These are phyloP conservation scores for Cordyceps cicadae DNA, from an alignment of 2,329 filamentous ascomycete genomes.

Conservation along the genomic window DNA sequence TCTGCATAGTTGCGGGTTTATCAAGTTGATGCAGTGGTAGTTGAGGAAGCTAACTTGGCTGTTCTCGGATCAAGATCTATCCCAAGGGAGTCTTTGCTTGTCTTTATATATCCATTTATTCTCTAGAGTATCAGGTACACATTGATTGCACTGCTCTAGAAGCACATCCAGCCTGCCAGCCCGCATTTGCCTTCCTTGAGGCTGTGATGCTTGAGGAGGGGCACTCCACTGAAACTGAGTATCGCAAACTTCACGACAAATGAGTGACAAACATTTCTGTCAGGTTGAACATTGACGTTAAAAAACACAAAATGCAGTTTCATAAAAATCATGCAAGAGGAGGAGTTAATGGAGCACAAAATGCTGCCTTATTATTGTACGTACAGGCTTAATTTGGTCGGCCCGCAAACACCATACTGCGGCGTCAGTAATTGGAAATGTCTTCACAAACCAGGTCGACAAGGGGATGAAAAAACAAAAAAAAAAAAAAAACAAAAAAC, in stretches of 20 bases:
- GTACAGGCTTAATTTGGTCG: too few species aligned
- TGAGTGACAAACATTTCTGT: neutral
- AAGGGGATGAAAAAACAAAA: too few species aligned
- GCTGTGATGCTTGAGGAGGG: too few species aligned
- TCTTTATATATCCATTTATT: neutral
- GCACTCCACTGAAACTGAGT: neutral
- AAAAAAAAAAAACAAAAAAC: too few species aligned
- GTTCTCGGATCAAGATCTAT: neutral
- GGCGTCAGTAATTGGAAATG: too few species aligned
- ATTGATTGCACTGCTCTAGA: neutral
- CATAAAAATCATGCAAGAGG: too few species aligned
- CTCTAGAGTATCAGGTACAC: neutral
- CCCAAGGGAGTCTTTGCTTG: too few species aligned
- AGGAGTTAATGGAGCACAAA: too few species aligned
- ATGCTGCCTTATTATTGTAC: too few species aligned
- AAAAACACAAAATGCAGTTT: neutral
- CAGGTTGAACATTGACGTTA: neutral
- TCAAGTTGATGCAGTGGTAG: neutral
- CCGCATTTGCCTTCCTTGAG: neutral
- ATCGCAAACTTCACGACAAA: conserved; percentile 1
- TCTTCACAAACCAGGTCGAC: too few species aligned
- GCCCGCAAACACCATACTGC: too few species aligned
- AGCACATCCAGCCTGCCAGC: neutral
- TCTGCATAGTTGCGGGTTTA: neutral
- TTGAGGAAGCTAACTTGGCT: neutral